A percentile compares a stretch with the other conserved stretches of the same genome.
These are phyloP conservation scores for Remersonia thermophila DNA, from an alignment of 2,329 filamentous ascomycete species.

Conservation along the genomic window DNA sequence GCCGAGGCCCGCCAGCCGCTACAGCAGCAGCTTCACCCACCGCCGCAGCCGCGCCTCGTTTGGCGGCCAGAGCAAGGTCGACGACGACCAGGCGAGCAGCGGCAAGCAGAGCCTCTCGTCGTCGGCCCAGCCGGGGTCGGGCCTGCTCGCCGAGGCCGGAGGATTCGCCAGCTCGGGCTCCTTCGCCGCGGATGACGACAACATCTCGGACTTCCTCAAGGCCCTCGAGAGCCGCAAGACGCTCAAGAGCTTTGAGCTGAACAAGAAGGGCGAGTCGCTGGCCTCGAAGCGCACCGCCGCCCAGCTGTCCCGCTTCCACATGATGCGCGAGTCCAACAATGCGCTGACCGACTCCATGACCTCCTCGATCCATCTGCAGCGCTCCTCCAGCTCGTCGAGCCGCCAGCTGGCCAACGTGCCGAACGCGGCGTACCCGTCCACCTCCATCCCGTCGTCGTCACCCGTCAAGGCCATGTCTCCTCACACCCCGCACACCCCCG, in stretches of 20 bases:
- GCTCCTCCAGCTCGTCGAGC: slow-evolving; percentile 64
- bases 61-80: slow-evolving; percentile 48
- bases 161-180: slow-evolving; percentile 55
- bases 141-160: slow-evolving; percentile 56
- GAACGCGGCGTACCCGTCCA: slow-evolving; percentile 59
- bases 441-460: slow-evolving; percentile 74
- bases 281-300: slow-evolving; percentile 64
- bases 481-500: slow-evolving; percentile 84
- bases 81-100: slow-evolving; percentile 68
- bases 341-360: slow-evolving; percentile 87
- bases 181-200: slow-evolving; percentile 68
- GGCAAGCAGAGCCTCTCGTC: slow-evolving; percentile 66
- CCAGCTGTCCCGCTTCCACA: slow-evolving; percentile 73
- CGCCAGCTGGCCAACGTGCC: slow-evolving; percentile 47
- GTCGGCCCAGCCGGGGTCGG: slow-evolving; percentile 65
- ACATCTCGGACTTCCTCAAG: slow-evolving; percentile 87
- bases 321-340: slow-evolving; percentile 80
- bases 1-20: slow-evolving; percentile 71
- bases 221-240: slow-evolving; percentile 79
- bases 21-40: slow-evolving; percentile 90
- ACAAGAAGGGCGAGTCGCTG: slow-evolving; percentile 54
- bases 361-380: slow-evolving; percentile 73
- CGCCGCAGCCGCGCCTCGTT: slow-evolving; percentile 67
- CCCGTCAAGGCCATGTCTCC: slow-evolving; percentile 83
- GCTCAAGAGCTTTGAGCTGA: slow-evolving; percentile 62